Evolutionary conservation across 768 basidiomycete species (phyloP), one percentile per base, ranked within the genome.

Genomic region (Pleurotus tuber-regium): DNA sequence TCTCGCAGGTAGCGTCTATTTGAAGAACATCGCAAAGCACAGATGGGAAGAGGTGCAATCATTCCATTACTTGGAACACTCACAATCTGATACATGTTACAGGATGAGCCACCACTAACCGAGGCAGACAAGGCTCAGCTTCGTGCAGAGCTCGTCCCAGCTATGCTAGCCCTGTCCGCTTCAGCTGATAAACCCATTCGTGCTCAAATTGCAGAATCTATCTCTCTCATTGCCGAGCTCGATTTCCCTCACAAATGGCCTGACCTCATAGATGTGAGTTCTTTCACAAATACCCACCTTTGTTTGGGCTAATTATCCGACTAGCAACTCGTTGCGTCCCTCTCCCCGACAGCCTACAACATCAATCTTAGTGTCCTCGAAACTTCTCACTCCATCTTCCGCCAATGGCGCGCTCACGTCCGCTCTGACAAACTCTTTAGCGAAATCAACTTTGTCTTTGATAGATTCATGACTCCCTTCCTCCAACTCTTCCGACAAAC

Each of bases 311-410:
- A 21, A 53, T n/a, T 14, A 35, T 26, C 43, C 42, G n/a, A n/a
- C 29, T 59, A 97, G 94, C 92, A 94, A 89, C 84, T 99, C 39
- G 89, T 96, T 16, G 65, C 70, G 16, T 92, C 90, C 29, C 78
- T 98, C 11, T 92, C 92, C 2, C 71, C 75, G 3, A 80, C 86
- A 2, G 84, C 96, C 59, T 95, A 92, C 63, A 84, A 85, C 53
- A 66, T 90, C 56, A 98, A 97, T 66, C 74, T 95, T 19, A 91
- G 89, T 42, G 90, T 99, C 7, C 78, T 99, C 38, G 83, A 97
- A 63, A 94, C 94, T 0, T 94, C 94, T 0, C 97, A 98, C 66
- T 95, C 92, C 31, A 98, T 99, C 61, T 98, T 98, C 72, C 80
- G 76, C 36, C 87, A 86, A 41, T 99, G 96, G 96, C 83, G 96